Base-by-base conservation (phyloP, 805 yeast species). In the Hanseniaspora nectarophila region DNA sequence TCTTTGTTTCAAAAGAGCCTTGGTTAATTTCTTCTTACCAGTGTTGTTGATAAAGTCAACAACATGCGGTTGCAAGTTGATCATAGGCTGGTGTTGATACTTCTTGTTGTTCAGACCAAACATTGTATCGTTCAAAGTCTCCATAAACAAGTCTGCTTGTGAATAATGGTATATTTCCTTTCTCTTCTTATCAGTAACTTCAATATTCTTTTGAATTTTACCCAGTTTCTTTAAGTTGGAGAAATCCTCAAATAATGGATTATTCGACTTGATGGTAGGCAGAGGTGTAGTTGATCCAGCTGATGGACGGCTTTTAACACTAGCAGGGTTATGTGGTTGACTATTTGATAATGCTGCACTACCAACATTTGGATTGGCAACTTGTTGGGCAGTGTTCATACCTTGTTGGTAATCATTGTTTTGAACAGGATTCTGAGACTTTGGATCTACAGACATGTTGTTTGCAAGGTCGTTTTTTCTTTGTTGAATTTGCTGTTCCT, bases 151-250 rank as follows among this genome's bases (percentile, higher is more conserved):
- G 49, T 66, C 70, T 7, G 60, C 51, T 16, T 66, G 60, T 12
- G 68, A 65, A 10, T 55, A 53, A 31, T 57, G 55, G 40, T 62
- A 63, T 6, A 64, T 51, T 43, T 66, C 65, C 55, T 64, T 67
- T 49, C 69, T 62, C 49, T 64, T 67, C 37, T 66, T 65, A 40
- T 57, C 62, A 45, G 68, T 59, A 3, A 66, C 60, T 15, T 62
- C 58, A n/a, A 66, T 55, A 43, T 66, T 69, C 3, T 59, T 58
- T 43, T 65, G 66, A 43, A 61, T 60, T 16, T 57, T 55, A 34
- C 61, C 58, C 56, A 64, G 52, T 29, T 61, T 59, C 29, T 57
- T 61, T 46, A 66, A 55, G n/a, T 54, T 54, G 4, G 58, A 59
- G 50, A 64, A 69, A 46, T 66, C 70, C 24, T 59, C 61, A 46